Evolutionary conservation across 164 flowering plant genomes (phyloP), one percentile per base, ranked within the genome.

Genomic region (Liriodendron chinense): DNA sequence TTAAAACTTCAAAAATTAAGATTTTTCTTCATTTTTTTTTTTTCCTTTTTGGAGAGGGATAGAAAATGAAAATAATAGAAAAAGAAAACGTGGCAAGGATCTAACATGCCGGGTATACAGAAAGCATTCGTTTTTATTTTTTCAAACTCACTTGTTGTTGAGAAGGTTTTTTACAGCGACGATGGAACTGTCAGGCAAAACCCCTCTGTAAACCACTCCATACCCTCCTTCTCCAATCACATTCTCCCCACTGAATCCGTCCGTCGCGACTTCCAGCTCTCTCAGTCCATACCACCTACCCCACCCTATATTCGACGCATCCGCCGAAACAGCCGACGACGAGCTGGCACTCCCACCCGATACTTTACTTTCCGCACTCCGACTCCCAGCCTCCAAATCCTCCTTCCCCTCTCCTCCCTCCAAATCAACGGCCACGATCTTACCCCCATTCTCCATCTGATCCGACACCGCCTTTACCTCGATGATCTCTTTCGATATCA

Each of bases 191-290:
- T 91, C 96, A 3, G 65, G 78, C 83, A 91, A 74, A 59, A 85
- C 86, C 4, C 94, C 97, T 80, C 87, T 84, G 77, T 86, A 94
- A 22, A 94, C 98, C 57, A 92, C 59, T 2, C 98, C 98, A 74
- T 92, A 92, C 0, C 98, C 98, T 72, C 98, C 98, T 86, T 94
- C 96, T 43, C 98, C 98, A 69, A 94, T 83, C 86, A 92, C 91
- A 83, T 90, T 91, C 84, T 84, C 90, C 0, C 69, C 84, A 0
- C 82, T 71, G 68, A 94, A 94, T 48, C 93, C 91, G 70, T 80
- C 72, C 0, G 98, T 92, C 72, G 98, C 97, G 7, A 69, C 74
- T 77, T 94, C 89, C 48, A 94, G 93, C 82, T 94, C 98, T 73
- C 66, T 79, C 81, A 91, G 79, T 24, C 85, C 80, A 67, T 88